Evolutionary conservation across 2,329 filamentous ascomycete species (phyloP), one percentile per base, ranked within the genome.

Genomic region (Neurospora sp.): DNA sequence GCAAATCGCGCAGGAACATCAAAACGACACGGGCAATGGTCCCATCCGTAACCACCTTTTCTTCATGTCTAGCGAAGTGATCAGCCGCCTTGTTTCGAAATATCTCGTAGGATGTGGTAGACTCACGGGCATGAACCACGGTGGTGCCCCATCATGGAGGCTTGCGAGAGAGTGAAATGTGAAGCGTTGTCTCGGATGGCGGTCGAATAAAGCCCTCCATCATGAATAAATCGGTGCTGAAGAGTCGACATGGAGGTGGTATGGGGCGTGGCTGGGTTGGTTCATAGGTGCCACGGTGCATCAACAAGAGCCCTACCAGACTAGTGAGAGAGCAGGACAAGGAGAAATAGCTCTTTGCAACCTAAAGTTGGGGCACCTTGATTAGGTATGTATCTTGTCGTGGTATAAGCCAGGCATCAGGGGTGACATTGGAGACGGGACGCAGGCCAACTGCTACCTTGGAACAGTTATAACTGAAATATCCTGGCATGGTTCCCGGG

Each of bases 1-100:
- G 73, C 12, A 77, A 74, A 15, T 76, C 74, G 10, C 75, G 76
- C 36, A 78, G 71, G 66, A 78, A 77, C 73, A 77, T 73, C 52
- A 77, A 71, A 6, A 75, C 71, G 66, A 78, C 74, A 33, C 76
- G 77, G 19, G 77, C 75, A 36, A 73, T 73, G 3, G 74, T 76
- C 57, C 75, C 74, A 69, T 77, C 72, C 15, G 69, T 70, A 67
- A 74, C 72, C 52, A 77, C 72, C 70, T 76, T 77, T 65, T 74
- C 73, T 66, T 77, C 76, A 69, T 77, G 77, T 19, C 76, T 77
- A 62, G 8, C 39, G 62, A 15, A 19, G n/a, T 12, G 66, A 69
- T 68, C 57, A 71, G 67, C 40, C 15, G 37, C 39, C 8, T 40
- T 17, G 41, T 19, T 37, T n/a, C 11, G 17, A 39, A n/a, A 23